Conservation (phyloP, 257 asterid genomes). For the Ophiorrhiza pumila region DNA sequence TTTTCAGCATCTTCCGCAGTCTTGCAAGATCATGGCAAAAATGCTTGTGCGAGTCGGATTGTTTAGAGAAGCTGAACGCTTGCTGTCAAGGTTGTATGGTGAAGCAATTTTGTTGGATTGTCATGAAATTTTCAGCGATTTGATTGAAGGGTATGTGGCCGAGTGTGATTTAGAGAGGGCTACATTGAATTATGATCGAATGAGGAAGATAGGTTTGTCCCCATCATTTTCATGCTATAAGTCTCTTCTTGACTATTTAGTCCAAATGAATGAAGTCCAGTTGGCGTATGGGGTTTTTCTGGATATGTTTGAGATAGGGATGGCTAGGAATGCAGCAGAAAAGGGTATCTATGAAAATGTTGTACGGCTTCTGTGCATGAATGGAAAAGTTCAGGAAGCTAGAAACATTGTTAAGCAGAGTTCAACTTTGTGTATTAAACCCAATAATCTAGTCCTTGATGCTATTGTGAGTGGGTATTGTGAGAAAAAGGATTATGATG, state of each 20-base stretch:
- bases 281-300: constrained; percentile 42
- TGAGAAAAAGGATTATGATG: constrained; percentile 77
- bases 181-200: constrained; percentile 43
- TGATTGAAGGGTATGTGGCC: constrained; percentile 64
- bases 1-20: constrained; percentile 52
- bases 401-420: constrained; percentile 52
- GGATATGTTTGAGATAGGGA: constrained; percentile 48
- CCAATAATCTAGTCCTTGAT: constrained; percentile 40
- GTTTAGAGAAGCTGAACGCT: constrained; percentile 53
- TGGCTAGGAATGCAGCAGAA: constrained; percentile 38
- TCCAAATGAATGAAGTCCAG: constrained; percentile 46
- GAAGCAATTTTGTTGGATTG: constrained; percentile 59
- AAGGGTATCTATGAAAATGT: constrained; percentile 45
- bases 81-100: constrained; percentile 58
- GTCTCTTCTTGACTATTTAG: constrained; percentile 44
- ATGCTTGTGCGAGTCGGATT: constrained; percentile 62
- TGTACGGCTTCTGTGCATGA: constrained; percentile 54
- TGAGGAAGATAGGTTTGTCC: constrained; percentile 54
- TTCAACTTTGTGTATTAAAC: constrained; percentile 39
- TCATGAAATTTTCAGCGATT: constrained; percentile 57
- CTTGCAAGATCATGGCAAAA: constrained; percentile 71
- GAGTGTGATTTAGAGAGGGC: constrained; percentile 62
- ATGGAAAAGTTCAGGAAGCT: constrained; percentile 81
- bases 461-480: constrained; percentile 61
- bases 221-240: constrained; percentile 53